Base-by-base conservation (phyloP, 202 grass and related monocot genomes). In the Hordeum pubiflorum region DNA sequence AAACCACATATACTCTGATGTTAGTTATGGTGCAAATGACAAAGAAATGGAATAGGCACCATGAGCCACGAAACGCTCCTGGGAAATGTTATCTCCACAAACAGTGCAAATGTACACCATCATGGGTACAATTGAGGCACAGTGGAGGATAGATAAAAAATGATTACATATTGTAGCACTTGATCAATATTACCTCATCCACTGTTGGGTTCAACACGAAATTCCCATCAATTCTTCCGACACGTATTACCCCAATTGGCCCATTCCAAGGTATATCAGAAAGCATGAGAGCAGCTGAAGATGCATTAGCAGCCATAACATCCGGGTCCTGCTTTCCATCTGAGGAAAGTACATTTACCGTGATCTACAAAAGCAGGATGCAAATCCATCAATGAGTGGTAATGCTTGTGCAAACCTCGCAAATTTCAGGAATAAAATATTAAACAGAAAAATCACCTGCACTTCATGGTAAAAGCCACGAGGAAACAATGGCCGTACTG, bases 221-320 rank as follows among this genome's bases (percentile, higher is more conserved):
- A 36, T 83, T 93, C 33, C 96, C 96, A 85, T 99, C 87, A 78
- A 99, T 88, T 75, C 92, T 91, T 55, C 96, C 96, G 44, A 99
- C 85, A 86, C 96, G 90, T 59, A 95, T 95, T 79, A 96, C 85
- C 60, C 88, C 96, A 83, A 99, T 93, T 0, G 92, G 92, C 6
- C 92, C 96, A 89, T 99, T 90, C 96, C 96, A 99, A 67, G 96
- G 96, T 77, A 95, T 85, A 93, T 95, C 92, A 41, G 92, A 99
- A 74, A 99, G 74, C 96, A 95, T 95, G 38, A 99, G 61, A 83
- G 96, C 92, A 81, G 96, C 92, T 88, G 92, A 99, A 80, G 96
- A 91, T 48, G 96, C 96, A 93, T 99, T 99, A 72, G 89, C 92
- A 58, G 92, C 90, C 92, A 95, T 98, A 70, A 99, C 90, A 86